Base-by-base conservation (phyloP, 257 asterid species). In the Fraxinus excelsior region DNA sequence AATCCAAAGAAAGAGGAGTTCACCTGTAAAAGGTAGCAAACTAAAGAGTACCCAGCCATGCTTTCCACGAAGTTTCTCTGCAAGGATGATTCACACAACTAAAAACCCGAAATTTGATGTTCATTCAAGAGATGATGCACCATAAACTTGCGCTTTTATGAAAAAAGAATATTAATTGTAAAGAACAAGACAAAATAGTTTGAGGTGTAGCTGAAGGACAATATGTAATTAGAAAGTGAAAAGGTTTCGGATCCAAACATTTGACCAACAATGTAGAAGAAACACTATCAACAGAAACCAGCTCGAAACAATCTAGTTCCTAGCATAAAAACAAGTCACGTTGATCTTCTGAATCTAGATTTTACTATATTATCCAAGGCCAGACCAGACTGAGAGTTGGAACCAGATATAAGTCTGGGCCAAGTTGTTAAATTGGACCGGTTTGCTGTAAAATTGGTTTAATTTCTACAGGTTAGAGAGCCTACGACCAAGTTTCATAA, bases 11-110 rank as follows among this genome's bases (percentile, higher is more conserved):
- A 49, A 78, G 76, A 72, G 16, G 34, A 26, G 37, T 29, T 81
- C 66, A 87, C 91, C 91, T 95, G 99, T 87, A 95, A 84, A 74
- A 95, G 96, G 87, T 95, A 95, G 89, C 99, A 95, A 75, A 95
- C 99, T 28, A 95, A 85, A 79, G 99, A 95, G 87, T 95, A 95
- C 74, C 99, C 99, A 44, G 99, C 99, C 98, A 95, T 95, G 96
- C 99, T 95, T 84, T 95, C 99, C 19, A 95, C 99, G 74, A 95
- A 95, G 85, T 95, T 95, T 84, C 97, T 84, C 92, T 88, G 87
- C 81, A 69, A 60, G 62, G 73, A 69, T 31, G 74, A 76, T 44
- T 69, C 35, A 73, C 64, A 40, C 71, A 49, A 46, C 70, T 60
- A 60, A n/a, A 70, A 73, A 34, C 21, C 67, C 69, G 19, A 42